phyloP scores from a whole-genome alignment of 257 asterid genomes.

The Capsicum pubescens region DNA sequence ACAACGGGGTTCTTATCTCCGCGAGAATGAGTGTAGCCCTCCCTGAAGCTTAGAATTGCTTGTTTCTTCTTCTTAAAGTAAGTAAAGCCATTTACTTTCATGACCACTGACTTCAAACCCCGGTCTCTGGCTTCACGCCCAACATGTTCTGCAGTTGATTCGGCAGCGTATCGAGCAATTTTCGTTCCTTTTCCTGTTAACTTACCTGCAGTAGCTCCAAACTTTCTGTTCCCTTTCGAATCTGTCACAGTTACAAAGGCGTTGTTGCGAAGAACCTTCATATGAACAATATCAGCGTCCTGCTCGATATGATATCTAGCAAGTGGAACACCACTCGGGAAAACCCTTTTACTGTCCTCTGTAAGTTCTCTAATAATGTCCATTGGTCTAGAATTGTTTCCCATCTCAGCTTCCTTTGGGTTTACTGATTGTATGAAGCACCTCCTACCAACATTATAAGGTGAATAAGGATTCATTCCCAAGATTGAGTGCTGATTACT shows the following conservation, averaged over 20 bases:
- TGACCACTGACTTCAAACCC: conserved; percentile 74
- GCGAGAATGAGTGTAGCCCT: conserved; percentile 75
- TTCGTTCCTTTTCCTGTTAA: conserved; percentile 74
- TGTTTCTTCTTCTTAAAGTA: conserved; percentile 77
- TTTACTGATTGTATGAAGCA: conserved; percentile 58
- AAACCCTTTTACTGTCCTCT: conserved; percentile 24
- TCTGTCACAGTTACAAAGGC: conserved; percentile 82
- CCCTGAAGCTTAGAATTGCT: conserved; percentile 74
- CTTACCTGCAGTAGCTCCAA: conserved; percentile 74
- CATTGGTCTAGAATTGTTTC: conserved; percentile 37
- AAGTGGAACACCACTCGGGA: conserved; percentile 22
- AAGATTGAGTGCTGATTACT: conserved; percentile 33
- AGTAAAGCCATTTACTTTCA: conserved; percentile 81
- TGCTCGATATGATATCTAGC: conserved; percentile 51
- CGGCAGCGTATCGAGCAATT: conserved; percentile 69
- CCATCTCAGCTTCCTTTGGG: conserved; percentile 44
- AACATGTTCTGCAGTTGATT: conserved; percentile 84
- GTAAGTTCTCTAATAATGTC: conserved; percentile 39
- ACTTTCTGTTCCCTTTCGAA: conserved; percentile 74
- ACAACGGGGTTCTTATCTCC: conserved; percentile 74
- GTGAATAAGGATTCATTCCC: conserved; percentile 41
- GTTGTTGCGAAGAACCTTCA: conserved; percentile 83
- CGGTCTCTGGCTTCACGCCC: conserved; percentile 75
- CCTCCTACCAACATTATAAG: conserved; percentile 43
- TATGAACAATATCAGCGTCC: conserved; percentile 86